phyloP scores from a whole-genome alignment of 2,329 filamentous ascomycete species.

The Arthrobotrys sphaeroides region DNA sequence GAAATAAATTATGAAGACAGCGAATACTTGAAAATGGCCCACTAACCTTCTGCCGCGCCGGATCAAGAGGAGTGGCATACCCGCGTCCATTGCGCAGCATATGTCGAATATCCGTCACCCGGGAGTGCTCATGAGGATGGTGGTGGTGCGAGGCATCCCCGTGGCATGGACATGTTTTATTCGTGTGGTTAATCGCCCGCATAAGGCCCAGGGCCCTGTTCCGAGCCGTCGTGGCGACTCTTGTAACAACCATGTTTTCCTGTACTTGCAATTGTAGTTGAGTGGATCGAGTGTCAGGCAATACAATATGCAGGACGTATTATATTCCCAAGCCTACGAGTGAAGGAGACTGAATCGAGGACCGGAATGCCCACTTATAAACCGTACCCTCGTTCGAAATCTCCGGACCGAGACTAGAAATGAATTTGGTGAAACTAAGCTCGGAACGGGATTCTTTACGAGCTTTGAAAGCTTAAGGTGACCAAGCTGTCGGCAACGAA shows the following conservation, averaged over 20 bases:
- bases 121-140: constrained; percentile 63
- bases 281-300: background rate
- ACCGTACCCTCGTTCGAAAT: background rate
- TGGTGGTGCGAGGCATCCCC: constrained; percentile 85
- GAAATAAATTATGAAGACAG: background rate
- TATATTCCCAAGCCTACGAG: background rate
- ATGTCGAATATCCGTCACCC: constrained; percentile 62
- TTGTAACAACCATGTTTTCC: constrained; percentile 38
- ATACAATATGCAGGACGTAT: background rate
- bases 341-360: background rate
- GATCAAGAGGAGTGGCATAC: constrained; percentile 79
- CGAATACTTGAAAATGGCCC: background rate
- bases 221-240: constrained; percentile 40
- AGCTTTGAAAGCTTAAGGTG: background rate
- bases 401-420: constrained; percentile 37
- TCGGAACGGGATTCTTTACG: constrained; percentile 16
- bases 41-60: constrained; percentile 71
- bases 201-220: constrained; percentile 48
- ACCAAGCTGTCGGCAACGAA: constrained; percentile 44
- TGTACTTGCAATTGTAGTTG: background rate
- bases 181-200: constrained; percentile 47
- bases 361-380: background rate
- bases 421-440: constrained; percentile 15
- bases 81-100: constrained; percentile 62
- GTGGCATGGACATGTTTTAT: constrained; percentile 81